These are phyloP conservation scores for Salix caprea DNA, from an alignment of 345 rosid species.

Conservation along the genomic window DNA sequence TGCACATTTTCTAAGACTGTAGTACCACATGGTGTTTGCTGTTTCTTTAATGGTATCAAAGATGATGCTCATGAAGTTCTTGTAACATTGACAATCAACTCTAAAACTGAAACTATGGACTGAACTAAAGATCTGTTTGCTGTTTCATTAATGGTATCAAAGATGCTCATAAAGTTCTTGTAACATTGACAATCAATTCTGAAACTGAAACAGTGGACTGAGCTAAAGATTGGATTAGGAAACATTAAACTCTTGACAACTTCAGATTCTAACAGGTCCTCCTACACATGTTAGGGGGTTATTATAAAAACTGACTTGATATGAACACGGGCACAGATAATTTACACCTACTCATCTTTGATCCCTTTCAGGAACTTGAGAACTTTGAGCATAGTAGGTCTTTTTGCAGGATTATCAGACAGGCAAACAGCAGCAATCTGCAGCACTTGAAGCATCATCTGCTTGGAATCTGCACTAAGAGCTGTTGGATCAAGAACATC, in stretches of 20 bases:
- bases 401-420: slow-evolving; percentile 60
- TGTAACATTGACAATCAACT: too few relatives aligned
- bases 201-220: not conserved
- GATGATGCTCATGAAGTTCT: too few relatives aligned
- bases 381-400: slow-evolving; percentile 73
- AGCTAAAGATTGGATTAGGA: slow-evolving; percentile 6
- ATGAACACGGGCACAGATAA: not conserved
- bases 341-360: slow-evolving; percentile 19
- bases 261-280: not conserved
- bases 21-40: not conserved
- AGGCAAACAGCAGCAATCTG: slow-evolving; percentile 60
- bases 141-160: too few relatives aligned
- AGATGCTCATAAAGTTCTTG: not conserved
- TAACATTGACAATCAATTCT: not conserved
- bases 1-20: not conserved
- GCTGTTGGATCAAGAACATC: slow-evolving; percentile 68
- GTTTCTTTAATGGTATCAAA: too few relatives aligned
- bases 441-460: slow-evolving; percentile 59
- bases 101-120: too few relatives aligned
- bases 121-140: too few relatives aligned
- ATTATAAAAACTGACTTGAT: slow-evolving; percentile 7
- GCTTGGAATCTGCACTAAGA: slow-evolving; percentile 40
- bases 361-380: slow-evolving; percentile 53
- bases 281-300: slow-evolving; percentile 15
- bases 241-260: not conserved